A percentile compares a stretch with the other conserved stretches of the same genome.
phyloP scores from a whole-genome alignment of 352 stramenopile genomes.

The Elongisporangium anandrum region DNA sequence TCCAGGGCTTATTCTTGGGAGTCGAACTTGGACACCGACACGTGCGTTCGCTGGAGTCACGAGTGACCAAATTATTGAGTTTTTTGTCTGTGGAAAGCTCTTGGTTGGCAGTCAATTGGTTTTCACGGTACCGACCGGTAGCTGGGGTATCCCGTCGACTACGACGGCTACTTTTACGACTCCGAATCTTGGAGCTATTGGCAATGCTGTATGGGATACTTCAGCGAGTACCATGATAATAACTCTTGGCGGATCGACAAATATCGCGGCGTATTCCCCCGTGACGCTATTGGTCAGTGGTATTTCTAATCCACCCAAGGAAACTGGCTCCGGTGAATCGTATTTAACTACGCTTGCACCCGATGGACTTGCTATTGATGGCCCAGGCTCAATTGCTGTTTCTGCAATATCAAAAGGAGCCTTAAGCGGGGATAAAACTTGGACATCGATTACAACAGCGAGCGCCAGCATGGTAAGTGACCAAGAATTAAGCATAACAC shows the following conservation, averaged over 20 bases:
- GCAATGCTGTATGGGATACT: slow-evolving; percentile 25
- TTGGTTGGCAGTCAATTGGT: slow-evolving; percentile 29
- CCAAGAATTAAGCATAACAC: slow-evolving; percentile 29
- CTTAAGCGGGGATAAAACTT: slow-evolving; percentile 28
- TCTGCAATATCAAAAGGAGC: slow-evolving; percentile 29
- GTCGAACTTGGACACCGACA: slow-evolving; percentile 35
- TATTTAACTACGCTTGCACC: slow-evolving; percentile 26
- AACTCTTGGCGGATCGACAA: slow-evolving; percentile 13
- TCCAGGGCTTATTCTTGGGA: slow-evolving; percentile 36
- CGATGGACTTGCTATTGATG: slow-evolving; percentile 43
- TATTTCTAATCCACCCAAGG: slow-evolving; percentile 51
- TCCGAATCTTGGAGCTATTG: slow-evolving; percentile 25
- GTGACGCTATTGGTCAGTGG: slow-evolving; percentile 26
- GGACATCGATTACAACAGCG: slow-evolving; percentile 25
- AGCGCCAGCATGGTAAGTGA: slow-evolving; percentile 58
- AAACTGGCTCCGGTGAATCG: slow-evolving; percentile 35
- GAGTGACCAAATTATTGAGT: slow-evolving; percentile 39
- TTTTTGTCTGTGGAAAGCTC: slow-evolving; percentile 40
- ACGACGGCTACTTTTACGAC: slow-evolving; percentile 24
- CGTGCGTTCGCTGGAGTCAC: slow-evolving; percentile 40
- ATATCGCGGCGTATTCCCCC: slow-evolving; percentile 22
- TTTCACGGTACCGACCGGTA: slow-evolving; percentile 34
- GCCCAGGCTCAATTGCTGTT: slow-evolving; percentile 36
- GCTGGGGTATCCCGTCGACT: slow-evolving; percentile 31
- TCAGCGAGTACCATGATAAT: slow-evolving; percentile 26